Base-by-base conservation (phyloP, 1,139 yeast genomes). In the Pichia sp. region DNA sequence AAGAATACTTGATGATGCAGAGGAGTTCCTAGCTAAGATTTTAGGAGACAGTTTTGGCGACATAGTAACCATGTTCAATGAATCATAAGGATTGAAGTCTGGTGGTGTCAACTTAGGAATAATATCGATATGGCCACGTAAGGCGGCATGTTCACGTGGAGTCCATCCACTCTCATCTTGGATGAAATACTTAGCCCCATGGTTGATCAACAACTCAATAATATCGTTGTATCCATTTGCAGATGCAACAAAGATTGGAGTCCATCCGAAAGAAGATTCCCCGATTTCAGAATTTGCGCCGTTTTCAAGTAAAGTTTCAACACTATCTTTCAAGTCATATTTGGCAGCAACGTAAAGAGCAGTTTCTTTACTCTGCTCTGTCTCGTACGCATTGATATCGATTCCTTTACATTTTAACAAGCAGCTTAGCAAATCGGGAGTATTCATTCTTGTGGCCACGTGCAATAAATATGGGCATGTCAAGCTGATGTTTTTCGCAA, bases 81-180 rank as follows among this genome's bases (percentile, higher is more conserved):
- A 51, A 10, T 64, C 60, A 50, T 67, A 67, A 2, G 72, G 70
- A 50, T 68, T 61, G 55, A 53, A 69, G 64, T 51, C 64, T 56
- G 42, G 30, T 1, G 89, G 88, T 14, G 71, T 68, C 55, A 90
- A 73, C 63, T 82, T 64, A 52, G 81, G 82, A 2, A 95, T 85
- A 30, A 89, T 81, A 1, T 75, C 77, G 58, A 92, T 73, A 69
- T 91, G 96, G 9, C 99, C 99, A 63, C 98, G 78, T 51, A 93
- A 75, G 55, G 90, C 85, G 0, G 98, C 97, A 70, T 93, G 98
- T 65, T 93, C 99, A 84, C 90, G 84, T 8, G 98, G 97, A 29
- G 92, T 83, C 98, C 98, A 93, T 0, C 98, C 98, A 46, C 96
- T 87, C 53, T 82, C 86, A 71, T 93, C 99, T 24, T 80, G 78